phyloP scores from a whole-genome alignment of 148 eudicot genomes.

The Vaccinium darrowii region DNA sequence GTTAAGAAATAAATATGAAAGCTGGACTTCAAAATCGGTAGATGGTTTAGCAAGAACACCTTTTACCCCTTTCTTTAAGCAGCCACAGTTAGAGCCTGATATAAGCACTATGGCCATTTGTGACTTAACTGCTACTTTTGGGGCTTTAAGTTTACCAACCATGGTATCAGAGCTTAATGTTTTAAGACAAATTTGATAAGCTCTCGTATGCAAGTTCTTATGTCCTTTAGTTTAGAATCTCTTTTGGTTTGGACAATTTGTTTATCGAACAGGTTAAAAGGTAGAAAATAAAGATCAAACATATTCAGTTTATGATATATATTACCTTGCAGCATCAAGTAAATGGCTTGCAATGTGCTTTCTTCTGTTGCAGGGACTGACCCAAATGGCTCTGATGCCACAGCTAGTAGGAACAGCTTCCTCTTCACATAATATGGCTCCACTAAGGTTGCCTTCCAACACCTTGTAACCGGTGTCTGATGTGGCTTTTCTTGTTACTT shows the following conservation, averaged over 20 bases:
- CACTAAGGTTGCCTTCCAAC: slow-evolving; percentile 29
- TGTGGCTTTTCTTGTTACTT: slow-evolving; percentile 37
- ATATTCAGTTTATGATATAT: neutral
- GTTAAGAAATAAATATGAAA: neutral
- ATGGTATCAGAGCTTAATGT: neutral
- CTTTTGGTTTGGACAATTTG: neutral
- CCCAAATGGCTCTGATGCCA: slow-evolving; percentile 95
- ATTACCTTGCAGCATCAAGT: slow-evolving; percentile 83
- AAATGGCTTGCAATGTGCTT: slow-evolving; percentile 69
- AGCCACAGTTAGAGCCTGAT: neutral
- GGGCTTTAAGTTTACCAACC: no score
- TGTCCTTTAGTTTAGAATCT: neutral
- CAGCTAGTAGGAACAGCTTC: slow-evolving; percentile 63
- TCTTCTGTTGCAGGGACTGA: slow-evolving; percentile 81
- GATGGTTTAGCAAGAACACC: neutral
- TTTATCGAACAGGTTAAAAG: neutral
- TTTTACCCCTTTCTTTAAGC: neutral
- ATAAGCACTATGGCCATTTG: neutral
- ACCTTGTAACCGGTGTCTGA: slow-evolving; percentile 19
- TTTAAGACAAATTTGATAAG: neutral
- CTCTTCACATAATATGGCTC: slow-evolving; percentile 63
- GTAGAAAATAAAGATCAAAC: neutral
- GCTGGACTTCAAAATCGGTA: no score
- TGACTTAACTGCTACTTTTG: neutral
- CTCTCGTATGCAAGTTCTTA: neutral